A percentile compares a stretch with the other conserved stretches of the same genome.
Evolutionary conservation across 305 asterid species (phyloP).

Genomic region (Solanum hybrid): DNA sequence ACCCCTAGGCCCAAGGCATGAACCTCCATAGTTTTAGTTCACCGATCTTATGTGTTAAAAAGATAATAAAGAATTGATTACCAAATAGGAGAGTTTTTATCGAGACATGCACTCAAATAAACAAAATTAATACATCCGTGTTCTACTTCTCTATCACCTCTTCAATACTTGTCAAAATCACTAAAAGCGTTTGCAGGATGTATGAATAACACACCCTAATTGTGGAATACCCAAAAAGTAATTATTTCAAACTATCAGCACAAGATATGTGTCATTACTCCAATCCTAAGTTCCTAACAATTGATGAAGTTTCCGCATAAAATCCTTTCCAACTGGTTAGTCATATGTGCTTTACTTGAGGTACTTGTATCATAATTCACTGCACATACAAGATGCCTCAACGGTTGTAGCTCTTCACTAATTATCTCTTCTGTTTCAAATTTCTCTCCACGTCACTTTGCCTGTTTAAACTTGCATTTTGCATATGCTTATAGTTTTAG

Average conservation of each 20-base stretch:
- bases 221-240: not conserved
- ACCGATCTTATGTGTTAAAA: not conserved
- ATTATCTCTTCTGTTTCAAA: not conserved
- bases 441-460: not conserved
- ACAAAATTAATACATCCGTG: not conserved
- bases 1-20: not conserved
- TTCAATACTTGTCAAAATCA: not conserved
- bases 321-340: not conserved
- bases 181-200: not conserved
- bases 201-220: not conserved
- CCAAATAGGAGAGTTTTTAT: not conserved
- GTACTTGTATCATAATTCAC: not conserved
- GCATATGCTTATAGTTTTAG: not conserved
- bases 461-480: not conserved
- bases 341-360: not conserved
- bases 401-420: not conserved
- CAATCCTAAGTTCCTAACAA: not conserved
- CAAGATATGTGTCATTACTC: not conserved
- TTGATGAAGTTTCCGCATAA: not conserved
- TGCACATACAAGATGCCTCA: not conserved
- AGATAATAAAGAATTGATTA: not conserved
- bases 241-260: not conserved
- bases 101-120: not conserved
- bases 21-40: not conserved
- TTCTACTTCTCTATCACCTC: not conserved